Evolutionary conservation across 2,329 filamentous ascomycete species (phyloP), one percentile per base, ranked within the genome.

Genomic region (Aspergillus uvarum): DNA sequence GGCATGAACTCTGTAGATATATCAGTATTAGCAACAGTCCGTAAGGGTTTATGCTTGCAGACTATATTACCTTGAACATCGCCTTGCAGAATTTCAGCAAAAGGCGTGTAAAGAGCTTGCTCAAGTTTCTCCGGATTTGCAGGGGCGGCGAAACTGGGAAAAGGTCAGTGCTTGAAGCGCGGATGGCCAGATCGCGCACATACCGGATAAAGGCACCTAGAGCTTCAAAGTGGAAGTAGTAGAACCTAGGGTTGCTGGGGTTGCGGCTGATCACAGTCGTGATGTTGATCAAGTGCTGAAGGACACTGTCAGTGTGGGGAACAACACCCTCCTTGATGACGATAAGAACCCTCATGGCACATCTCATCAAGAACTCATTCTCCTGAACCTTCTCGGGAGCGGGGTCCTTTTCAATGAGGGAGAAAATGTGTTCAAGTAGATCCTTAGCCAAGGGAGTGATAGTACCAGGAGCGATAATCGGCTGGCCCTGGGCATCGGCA

Each of bases 291-390:
- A 99, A 85, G 74, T 96, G 92, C 55, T 86, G 85, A 56, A 98
- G 80, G n/a, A 96, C 86, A 66, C 84, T 85, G 67, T 96, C 91
- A 5, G 89, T 83, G 52, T 95, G 87, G 1, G 87, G 83, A 2
- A 88, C 78, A 14, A 94, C 86, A 29, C 87, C 90, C 51, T 96
- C 93, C 73, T 89, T 91, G 76, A 98, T 90, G 64, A 98, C 93
- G 65, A 99, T 92, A 62, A 99, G 82, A 12, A 99, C 94, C 68
- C 95, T 87, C 95, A 99, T 99, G 59, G 97, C 92, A 70, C 95
- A 99, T 69, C 92, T 91, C 93, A 99, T 98, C 71, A 99, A 77
- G 75, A 98, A 99, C 74, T 99, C 95, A 72, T 99, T 99, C 77
- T 99, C 95, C 73, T 99, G 95, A 63, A 99, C 87, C 82, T 98